Conservation (phyloP, 768 basidiomycete species). For the Hirschioporus abietinus region DNA sequence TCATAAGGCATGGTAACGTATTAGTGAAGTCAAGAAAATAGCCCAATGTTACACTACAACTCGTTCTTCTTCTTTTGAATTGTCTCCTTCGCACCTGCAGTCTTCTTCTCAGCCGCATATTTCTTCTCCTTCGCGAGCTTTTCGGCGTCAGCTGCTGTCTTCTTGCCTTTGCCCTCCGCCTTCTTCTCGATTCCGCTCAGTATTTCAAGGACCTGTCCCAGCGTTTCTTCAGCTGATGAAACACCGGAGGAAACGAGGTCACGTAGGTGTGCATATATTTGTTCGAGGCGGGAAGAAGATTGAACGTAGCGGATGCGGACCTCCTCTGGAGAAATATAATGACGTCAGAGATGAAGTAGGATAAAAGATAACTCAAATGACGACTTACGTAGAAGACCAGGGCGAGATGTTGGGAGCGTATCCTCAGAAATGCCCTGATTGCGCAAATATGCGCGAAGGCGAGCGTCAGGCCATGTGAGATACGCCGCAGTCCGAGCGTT, state of each 20-base stretch:
- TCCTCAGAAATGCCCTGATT: slow-evolving; percentile 69
- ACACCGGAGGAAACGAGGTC: slow-evolving; percentile 64
- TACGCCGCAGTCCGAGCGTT: slow-evolving; percentile 52
- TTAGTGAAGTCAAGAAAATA: neutral
- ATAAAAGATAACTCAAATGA: neutral
- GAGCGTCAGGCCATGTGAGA: slow-evolving; percentile 88
- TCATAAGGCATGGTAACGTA: neutral
- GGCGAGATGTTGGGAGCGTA: slow-evolving; percentile 56
- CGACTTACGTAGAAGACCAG: slow-evolving; percentile 70
- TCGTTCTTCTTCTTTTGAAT: slow-evolving; percentile 3
- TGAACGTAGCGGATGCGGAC: slow-evolving; percentile 77
- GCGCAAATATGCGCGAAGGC: slow-evolving; percentile 84
- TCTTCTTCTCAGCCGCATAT: slow-evolving; percentile 15
- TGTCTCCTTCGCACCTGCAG: slow-evolving; percentile 3
- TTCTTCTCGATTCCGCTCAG: slow-evolving; percentile 35
- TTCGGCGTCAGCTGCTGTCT: slow-evolving; percentile 16
- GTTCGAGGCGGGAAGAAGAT: slow-evolving; percentile 49
- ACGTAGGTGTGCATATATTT: slow-evolving; percentile 53
- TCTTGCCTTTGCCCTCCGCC: slow-evolving; percentile 18
- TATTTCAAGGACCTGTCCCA: slow-evolving; percentile 40
- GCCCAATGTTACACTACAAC: neutral
- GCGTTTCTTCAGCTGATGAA: slow-evolving; percentile 70
- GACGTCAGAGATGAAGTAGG: neutral
- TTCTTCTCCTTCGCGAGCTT: slow-evolving; percentile 19
- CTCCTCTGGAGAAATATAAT: slow-evolving; percentile 44